Conservation (phyloP, 192 early-diverging fungal genomes). For the Rhizoclosmatium sp. region DNA sequence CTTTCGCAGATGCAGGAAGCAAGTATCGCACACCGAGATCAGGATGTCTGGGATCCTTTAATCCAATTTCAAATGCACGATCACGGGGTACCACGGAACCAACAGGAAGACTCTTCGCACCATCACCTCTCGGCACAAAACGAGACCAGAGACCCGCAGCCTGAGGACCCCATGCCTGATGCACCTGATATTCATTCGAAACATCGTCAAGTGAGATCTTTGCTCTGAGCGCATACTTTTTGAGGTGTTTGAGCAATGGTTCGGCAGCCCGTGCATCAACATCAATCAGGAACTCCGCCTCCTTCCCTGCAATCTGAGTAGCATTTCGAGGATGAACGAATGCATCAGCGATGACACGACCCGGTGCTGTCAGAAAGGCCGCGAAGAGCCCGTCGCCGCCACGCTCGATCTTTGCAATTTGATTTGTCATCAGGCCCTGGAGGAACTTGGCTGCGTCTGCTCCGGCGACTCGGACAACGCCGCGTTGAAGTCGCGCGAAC, state of each 20-base stretch:
- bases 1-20: conserved; percentile 6
- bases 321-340: conserved; percentile 83
- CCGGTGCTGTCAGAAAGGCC: conserved; percentile 85
- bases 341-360: conserved; percentile 86
- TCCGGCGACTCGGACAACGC: conserved; percentile 58
- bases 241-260: conserved; percentile 70
- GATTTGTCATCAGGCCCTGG: conserved; percentile 91
- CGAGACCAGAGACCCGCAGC: conserved; percentile 38
- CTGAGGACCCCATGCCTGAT: conserved; percentile 78
- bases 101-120: conserved; percentile 23
- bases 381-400: conserved; percentile 82
- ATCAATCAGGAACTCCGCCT: conserved; percentile 78
- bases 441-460: conserved; percentile 82
- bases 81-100: conserved; percentile 44
- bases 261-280: conserved; percentile 65
- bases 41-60: conserved; percentile 61
- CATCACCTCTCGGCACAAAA: neutral
- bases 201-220: conserved; percentile 77
- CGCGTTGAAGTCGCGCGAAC: conserved; percentile 13
- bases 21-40: conserved; percentile 70
- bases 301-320: conserved; percentile 51
- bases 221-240: conserved; percentile 79
- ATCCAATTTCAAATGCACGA: conserved; percentile 43
- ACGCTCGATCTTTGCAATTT: conserved; percentile 74
- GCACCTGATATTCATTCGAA: conserved; percentile 68